Base-by-base conservation (phyloP, 352 stramenopile genomes). In the Thraustotheca clavata region DNA sequence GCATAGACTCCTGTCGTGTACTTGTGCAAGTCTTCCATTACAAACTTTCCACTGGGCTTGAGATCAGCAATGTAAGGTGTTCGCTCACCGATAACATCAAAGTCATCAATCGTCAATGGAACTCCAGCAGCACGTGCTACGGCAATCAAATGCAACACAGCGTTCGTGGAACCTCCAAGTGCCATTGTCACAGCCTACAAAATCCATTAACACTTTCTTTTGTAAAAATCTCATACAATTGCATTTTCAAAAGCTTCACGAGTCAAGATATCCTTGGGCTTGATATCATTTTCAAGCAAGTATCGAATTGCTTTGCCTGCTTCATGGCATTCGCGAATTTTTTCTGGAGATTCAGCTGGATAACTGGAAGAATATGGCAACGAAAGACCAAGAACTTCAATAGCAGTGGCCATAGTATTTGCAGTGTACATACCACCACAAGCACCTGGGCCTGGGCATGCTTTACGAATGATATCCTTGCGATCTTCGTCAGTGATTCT, bases 361-460 rank as follows among this genome's bases (percentile, higher is more conserved):
- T 79, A 96, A 52, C 86, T 98, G 14, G 94, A 98, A 12, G 94
- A 98, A 76, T 97, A 99, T 22, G 96, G 96, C 55, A 99, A 76
- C 60, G 87, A 96, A 74, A 99, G 88, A 59, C 92, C 91, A 9
- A 98, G 68, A 11, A 94, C 95, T 78, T 99, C 96, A 72, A 99
- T 99, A 40, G 96, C 95, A n/a, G 94, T 98, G 24, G 95, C 95
- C 96, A 99, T 99, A 43, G 96, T 99, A 76, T 99, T 99, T 22
- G 96, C 96, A 31, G 96, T 99, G 86, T 99, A 99, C 96, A 99
- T 99, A 49, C 96, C 96, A 63, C 96, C 96, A 68, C 95, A 99
- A 35, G 96, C 95, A 48, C 96, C 96, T 26, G 89, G 82, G 46
- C 96, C 96, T 14, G 95, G 95, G 74, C 96, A 99, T 7, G 89